These are phyloP conservation scores for Pythium brachiatum DNA, from an alignment of 352 stramenopile species.

Conservation along the genomic window DNA sequence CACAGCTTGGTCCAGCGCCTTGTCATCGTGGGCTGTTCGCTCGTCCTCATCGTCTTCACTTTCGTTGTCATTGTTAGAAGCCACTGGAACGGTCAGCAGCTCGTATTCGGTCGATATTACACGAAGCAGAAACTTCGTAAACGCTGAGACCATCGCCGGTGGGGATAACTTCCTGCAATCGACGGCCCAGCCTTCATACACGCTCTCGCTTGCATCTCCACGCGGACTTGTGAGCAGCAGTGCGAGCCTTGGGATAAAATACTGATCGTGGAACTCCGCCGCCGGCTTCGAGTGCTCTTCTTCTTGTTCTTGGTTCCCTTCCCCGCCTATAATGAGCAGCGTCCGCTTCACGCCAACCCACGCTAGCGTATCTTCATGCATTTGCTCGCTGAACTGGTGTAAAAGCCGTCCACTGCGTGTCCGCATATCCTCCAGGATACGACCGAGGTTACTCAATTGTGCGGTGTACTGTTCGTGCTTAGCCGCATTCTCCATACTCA, in stretches of 20 bases:
- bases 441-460: background rate
- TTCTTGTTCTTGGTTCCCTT: conserved; percentile 10
- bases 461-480: conserved; percentile 12
- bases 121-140: conserved; percentile 22
- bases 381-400: conserved; percentile 22
- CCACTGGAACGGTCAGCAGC: conserved; percentile 3
- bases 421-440: conserved; percentile 12
- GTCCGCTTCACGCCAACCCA: conserved; percentile 1
- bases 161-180: conserved; percentile 18
- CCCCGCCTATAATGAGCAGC: background rate
- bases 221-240: background rate
- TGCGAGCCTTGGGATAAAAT: conserved; percentile 4
- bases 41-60: conserved; percentile 4
- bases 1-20: conserved; percentile 15
- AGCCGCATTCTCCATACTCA: background rate
- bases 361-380: conserved; percentile 17
- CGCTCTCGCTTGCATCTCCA: background rate
- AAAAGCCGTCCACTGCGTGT: conserved; percentile 21
- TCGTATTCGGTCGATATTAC: conserved; percentile 26
- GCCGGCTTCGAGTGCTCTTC: background rate
- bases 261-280: conserved; percentile 3
- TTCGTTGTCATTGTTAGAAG: background rate
- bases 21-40: background rate
- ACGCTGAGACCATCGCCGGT: conserved; percentile 21
- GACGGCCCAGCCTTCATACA: conserved; percentile 6